These are phyloP conservation scores for Phytophthora hibernalis DNA, from an alignment of 352 stramenopile species.

Conservation along the genomic window DNA sequence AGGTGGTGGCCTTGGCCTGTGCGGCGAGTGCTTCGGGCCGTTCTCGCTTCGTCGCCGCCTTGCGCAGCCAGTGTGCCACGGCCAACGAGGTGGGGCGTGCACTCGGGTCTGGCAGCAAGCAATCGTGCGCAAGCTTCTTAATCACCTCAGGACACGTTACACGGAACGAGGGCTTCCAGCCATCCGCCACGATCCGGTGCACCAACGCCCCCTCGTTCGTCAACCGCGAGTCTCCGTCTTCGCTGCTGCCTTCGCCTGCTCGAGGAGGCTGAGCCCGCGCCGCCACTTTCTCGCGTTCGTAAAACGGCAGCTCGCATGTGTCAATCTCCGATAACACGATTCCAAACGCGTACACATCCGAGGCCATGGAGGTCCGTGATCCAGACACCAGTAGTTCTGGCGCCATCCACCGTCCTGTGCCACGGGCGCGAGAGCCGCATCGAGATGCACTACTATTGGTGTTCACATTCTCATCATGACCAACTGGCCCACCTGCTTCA, in stretches of 20 bases:
- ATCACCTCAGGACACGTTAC: conserved; percentile 52
- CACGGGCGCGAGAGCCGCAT: conserved; percentile 34
- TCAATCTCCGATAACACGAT: conserved; percentile 86
- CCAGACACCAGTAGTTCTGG: conserved; percentile 83
- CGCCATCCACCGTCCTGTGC: conserved; percentile 83
- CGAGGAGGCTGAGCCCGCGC: conserved; percentile 14
- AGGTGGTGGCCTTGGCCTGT: conserved; percentile 36
- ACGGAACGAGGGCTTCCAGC: conserved; percentile 58
- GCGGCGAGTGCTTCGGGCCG: conserved; percentile 36
- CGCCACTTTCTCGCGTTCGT: conserved; percentile 36
- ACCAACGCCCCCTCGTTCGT: conserved; percentile 53
- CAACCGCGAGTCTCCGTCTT: conserved; percentile 24
- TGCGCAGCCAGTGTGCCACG: conserved; percentile 54
- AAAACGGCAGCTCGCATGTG: conserved; percentile 69
- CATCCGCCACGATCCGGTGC: conserved; percentile 57
- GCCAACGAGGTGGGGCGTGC: conserved; percentile 52
- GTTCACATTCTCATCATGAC: not conserved
- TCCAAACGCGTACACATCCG: conserved; percentile 90
- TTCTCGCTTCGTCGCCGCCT: conserved; percentile 45
- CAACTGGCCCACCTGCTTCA: not conserved
- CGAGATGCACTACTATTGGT: conserved; percentile 5
- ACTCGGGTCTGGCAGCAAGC: conserved; percentile 45
- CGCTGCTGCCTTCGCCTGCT: conserved; percentile 27
- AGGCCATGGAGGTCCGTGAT: conserved; percentile 72
- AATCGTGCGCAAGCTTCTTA: conserved; percentile 54